Conservation (phyloP, 1,139 yeast species). For the Scheffersomyces cryptocercus region DNA sequence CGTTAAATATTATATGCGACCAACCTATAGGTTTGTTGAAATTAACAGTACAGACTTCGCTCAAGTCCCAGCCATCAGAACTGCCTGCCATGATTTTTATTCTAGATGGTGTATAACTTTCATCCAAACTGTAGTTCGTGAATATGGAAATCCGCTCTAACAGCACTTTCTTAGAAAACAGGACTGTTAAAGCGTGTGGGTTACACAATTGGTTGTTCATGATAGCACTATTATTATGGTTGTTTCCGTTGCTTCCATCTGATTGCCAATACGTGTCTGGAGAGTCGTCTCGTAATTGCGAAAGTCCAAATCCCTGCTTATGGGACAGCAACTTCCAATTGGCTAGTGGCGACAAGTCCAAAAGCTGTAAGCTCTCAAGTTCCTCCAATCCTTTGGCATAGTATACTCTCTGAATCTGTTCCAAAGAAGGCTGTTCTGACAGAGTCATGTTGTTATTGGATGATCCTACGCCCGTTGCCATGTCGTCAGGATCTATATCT, state of each 20-base stretch:
- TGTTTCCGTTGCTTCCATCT: conserved; percentile 62
- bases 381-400: conserved; percentile 52
- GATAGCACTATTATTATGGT: conserved; percentile 19
- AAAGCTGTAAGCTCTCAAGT: conserved; percentile 56
- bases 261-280: conserved; percentile 90
- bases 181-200: conserved; percentile 82
- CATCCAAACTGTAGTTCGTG: conserved; percentile 69
- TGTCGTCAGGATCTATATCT: neutral
- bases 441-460: neutral
- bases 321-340: conserved; percentile 82
- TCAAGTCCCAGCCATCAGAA: conserved; percentile 76
- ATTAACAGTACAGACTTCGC: conserved; percentile 68
- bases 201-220: conserved; percentile 51
- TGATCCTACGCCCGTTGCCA: neutral
- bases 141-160: conserved; percentile 72
- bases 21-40: conserved; percentile 83
- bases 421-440: conserved; percentile 21
- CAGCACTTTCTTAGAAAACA: conserved; percentile 76
- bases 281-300: conserved; percentile 71
- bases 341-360: conserved; percentile 80
- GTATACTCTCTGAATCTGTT: conserved; percentile 39
- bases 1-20: conserved; percentile 71
- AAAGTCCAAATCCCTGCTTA: conserved; percentile 73
- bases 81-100: conserved; percentile 78
- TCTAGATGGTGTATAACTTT: conserved; percentile 86